phyloP scores from a whole-genome alignment of 805 yeast genomes.

The Wickerhamiella shivajii region DNA sequence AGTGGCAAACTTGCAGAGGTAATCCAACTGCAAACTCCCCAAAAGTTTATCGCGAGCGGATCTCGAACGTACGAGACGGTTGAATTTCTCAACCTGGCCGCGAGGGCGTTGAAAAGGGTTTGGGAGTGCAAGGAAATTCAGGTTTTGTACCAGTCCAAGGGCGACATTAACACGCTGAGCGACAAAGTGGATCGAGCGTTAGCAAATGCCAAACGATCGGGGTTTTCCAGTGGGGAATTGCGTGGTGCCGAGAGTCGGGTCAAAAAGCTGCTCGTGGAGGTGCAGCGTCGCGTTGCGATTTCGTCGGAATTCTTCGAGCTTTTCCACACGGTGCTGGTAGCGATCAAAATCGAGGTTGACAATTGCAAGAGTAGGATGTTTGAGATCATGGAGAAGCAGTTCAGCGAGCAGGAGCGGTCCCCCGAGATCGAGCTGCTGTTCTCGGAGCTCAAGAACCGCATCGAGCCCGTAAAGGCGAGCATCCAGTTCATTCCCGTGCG shows the following conservation, averaged over 20 bases:
- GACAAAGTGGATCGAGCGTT: constrained; percentile 5
- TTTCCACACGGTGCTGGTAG: not conserved
- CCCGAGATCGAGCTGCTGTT: not conserved
- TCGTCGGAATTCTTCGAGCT: constrained; percentile 8
- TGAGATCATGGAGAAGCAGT: constrained; percentile 1
- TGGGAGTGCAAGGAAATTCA: constrained; percentile 5
- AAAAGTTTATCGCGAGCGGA: too few relatives aligned
- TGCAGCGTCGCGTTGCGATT: constrained; percentile 2
- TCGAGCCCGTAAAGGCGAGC: constrained; percentile 8
- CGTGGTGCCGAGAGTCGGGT: not conserved
- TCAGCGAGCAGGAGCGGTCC: not conserved
- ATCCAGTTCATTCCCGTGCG: constrained; percentile 9
- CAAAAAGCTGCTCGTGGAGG: not conserved
- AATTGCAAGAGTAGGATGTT: not conserved
- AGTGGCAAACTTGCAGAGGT: too few relatives aligned
- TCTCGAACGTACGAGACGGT: too few relatives aligned
- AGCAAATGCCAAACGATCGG: not conserved
- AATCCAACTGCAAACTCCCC: too few relatives aligned
- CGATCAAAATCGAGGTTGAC: constrained; percentile 7
- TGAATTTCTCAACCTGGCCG: too few relatives aligned
- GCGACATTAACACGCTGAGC: constrained; percentile 4
- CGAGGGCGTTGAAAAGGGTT: constrained; percentile 1
- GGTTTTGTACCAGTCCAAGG: constrained; percentile 2
- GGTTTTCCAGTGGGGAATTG: not conserved
- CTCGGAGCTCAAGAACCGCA: not conserved